Percentiles rank a stretch among this genome's conserved stretches.
Conservation (phyloP, 1,284 basidiomycete genomes). For the Leccinum subfulvum region DNA sequence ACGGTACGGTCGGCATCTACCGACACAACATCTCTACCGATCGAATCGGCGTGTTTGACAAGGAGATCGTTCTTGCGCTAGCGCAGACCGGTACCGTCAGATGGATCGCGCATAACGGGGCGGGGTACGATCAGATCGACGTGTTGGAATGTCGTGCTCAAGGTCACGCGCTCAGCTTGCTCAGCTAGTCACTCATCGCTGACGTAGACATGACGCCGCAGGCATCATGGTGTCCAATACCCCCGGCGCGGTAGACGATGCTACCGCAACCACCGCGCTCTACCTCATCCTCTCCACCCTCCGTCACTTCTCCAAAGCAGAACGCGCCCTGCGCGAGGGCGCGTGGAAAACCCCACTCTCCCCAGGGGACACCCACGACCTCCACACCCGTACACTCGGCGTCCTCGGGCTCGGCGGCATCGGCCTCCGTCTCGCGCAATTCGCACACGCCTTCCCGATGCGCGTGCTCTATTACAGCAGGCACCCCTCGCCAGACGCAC, state of each 20-base stretch:
- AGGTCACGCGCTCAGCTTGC: slow-evolving; percentile 40
- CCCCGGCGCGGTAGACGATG: slow-evolving; percentile 88
- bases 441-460: slow-evolving; percentile 81
- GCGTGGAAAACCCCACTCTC: slow-evolving; percentile 56
- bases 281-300: slow-evolving; percentile 85
- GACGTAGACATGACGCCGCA: slow-evolving; percentile 27
- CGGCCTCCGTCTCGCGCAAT: slow-evolving; percentile 68
- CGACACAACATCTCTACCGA: slow-evolving; percentile 68
- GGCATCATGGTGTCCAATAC: slow-evolving; percentile 90
- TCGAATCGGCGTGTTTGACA: slow-evolving; percentile 76
- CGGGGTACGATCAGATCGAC: slow-evolving; percentile 88
- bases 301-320: slow-evolving; percentile 73
- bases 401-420: slow-evolving; percentile 92
- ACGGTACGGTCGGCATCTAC: slow-evolving; percentile 76
- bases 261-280: slow-evolving; percentile 85
- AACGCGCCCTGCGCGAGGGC: slow-evolving; percentile 61
- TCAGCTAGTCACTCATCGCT: neutral
- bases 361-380: slow-evolving; percentile 61
- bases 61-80: slow-evolving; percentile 69
- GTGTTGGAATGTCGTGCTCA: slow-evolving; percentile 69
- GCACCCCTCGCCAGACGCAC: slow-evolving; percentile 52
- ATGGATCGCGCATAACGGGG: slow-evolving; percentile 92
- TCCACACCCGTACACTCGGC: slow-evolving; percentile 77
- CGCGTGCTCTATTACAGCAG: slow-evolving; percentile 83
- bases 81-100: slow-evolving; percentile 66